Conservation (phyloP, 805 yeast species). For the Millerago galiae region DNA sequence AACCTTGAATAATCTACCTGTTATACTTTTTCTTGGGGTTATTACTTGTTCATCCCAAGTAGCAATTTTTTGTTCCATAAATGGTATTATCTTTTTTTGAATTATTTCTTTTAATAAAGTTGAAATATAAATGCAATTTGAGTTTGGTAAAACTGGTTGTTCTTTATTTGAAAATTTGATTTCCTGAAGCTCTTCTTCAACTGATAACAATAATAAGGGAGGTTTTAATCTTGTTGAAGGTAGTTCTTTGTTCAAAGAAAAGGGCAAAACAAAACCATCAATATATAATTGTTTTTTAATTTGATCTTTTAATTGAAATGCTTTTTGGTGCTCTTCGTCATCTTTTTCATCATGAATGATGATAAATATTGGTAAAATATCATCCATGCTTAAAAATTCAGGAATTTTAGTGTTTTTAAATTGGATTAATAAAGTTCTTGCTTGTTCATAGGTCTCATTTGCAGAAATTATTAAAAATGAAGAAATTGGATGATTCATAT, state of each 20-base stretch:
- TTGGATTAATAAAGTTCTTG: conserved; percentile 49
- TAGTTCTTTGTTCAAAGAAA: conserved; percentile 9
- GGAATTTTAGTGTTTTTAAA: conserved; percentile 47
- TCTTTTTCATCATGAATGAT: conserved; percentile 42
- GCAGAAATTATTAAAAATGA: conserved; percentile 63
- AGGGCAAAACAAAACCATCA: conserved; percentile 21
- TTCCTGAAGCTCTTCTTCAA: conserved; percentile 40
- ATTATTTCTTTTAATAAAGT: conserved; percentile 25
- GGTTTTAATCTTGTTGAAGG: conserved; percentile 18
- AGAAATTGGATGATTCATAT: conserved; percentile 80
- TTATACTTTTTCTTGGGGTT: conserved; percentile 67
- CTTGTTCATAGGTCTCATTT: conserved; percentile 44
- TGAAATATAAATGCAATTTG: conserved; percentile 13
- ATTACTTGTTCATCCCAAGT: conserved; percentile 82
- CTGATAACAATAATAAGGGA: conserved; percentile 28
- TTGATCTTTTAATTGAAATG: conserved; percentile 30
- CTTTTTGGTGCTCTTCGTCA: conserved; percentile 38
- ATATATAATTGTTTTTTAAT: conserved; percentile 32
- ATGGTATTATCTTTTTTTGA: conserved; percentile 51
- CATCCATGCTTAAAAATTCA: conserved; percentile 59
- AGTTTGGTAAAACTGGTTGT: conserved; percentile 9
- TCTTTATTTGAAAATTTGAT: conserved; percentile 11
- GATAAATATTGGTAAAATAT: conserved; percentile 48
- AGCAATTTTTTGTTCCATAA: conserved; percentile 76
- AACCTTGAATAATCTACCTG: conserved; percentile 66